Percentiles rank a stretch among this genome's conserved stretches.
Evolutionary conservation across 495 filamentous ascomycete genomes (phyloP).

Genomic region (Neurospora tetrasperma): DNA sequence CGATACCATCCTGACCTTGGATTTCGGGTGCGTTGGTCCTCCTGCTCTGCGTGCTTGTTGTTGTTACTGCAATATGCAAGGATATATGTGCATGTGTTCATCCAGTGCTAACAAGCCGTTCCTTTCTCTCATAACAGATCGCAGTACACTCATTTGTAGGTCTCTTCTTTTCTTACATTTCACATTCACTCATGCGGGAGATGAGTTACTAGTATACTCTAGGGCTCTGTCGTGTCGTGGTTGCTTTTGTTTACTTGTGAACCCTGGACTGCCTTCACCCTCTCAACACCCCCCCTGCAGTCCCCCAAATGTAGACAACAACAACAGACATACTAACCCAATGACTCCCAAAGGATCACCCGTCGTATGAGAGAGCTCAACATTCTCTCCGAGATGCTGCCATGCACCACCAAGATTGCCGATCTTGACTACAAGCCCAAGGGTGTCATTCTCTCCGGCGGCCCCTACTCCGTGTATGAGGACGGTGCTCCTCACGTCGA

Average conservation of each 20-base stretch:
- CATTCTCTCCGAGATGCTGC: conserved; percentile 86
- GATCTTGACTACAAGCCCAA: conserved; percentile 74
- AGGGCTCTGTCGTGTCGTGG: background rate
- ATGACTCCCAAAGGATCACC: conserved; percentile 37
- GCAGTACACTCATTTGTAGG: background rate
- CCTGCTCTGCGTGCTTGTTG: background rate
- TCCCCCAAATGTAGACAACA: background rate
- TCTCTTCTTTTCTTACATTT: background rate
- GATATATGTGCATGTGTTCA: background rate
- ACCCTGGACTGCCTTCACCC: background rate
- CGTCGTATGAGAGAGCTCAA: conserved; percentile 69
- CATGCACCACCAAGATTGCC: conserved; percentile 76
- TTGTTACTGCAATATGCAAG: background rate
- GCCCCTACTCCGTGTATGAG: conserved; percentile 26
- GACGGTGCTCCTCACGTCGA: conserved; percentile 43
- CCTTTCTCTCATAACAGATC: background rate
- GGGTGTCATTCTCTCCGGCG: conserved; percentile 67
- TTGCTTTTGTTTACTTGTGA: background rate
- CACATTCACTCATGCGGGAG: background rate
- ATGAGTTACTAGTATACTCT: background rate
- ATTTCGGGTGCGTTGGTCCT: background rate
- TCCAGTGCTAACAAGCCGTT: background rate
- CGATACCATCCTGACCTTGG: background rate
- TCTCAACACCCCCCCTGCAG: background rate
- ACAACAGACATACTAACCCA: background rate